Percentiles rank a stretch among this genome's conserved stretches.
These are phyloP conservation scores for Phoenix dactylifera DNA, from an alignment of 176 grass and related monocot genomes.

Conservation along the genomic window DNA sequence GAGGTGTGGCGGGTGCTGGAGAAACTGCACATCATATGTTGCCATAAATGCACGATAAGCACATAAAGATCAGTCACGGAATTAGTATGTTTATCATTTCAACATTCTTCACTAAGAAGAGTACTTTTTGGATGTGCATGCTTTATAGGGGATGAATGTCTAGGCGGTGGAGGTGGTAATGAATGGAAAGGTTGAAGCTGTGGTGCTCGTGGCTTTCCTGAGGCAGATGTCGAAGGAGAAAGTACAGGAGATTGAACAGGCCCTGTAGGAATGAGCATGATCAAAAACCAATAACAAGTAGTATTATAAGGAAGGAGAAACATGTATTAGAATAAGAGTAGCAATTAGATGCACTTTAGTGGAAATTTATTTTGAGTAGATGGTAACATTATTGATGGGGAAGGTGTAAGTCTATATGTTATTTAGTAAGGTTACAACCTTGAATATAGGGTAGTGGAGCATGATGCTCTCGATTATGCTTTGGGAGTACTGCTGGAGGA, in stretches of 20 bases:
- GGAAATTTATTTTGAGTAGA: constrained; percentile 20
- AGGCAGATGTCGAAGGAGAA: constrained; percentile 22
- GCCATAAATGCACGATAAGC: background rate
- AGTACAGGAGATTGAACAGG: constrained; percentile 25
- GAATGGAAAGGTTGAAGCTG: constrained; percentile 34
- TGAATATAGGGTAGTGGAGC: constrained; percentile 5
- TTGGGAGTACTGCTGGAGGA: constrained; percentile 25
- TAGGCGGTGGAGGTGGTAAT: constrained; percentile 31
- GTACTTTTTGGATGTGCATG: background rate
- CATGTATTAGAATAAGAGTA: background rate
- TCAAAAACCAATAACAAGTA: constrained; percentile 10
- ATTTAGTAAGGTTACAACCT: constrained; percentile 16
- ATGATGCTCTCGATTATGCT: constrained; percentile 23
- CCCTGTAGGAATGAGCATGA: constrained; percentile 37
- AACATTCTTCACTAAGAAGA: no score
- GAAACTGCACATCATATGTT: constrained; percentile 27
- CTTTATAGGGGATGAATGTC: background rate
- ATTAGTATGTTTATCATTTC: no score
- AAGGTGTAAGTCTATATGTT: background rate
- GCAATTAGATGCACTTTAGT: constrained; percentile 1
- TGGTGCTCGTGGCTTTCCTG: constrained; percentile 29
- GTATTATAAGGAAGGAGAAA: constrained; percentile 5
- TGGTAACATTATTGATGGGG: constrained; percentile 11
- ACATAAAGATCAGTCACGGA: no score
- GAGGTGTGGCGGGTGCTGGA: constrained; percentile 19